Base-by-base conservation (phyloP, 768 basidiomycete species). In the Lentinula detonsa region DNA sequence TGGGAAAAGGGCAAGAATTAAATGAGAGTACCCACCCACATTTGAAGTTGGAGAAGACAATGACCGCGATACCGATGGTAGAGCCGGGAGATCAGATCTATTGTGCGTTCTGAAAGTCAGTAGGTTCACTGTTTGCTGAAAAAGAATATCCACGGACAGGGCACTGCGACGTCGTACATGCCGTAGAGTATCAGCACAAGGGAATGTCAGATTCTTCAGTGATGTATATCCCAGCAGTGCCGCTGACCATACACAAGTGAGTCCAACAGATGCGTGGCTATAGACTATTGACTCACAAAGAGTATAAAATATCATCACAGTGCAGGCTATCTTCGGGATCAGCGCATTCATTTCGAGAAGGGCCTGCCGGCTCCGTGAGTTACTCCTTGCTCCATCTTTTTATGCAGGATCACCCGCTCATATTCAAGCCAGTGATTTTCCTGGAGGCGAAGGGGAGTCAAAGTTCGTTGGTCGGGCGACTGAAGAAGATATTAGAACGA, bases 31-130 rank as follows among this genome's bases (percentile, higher is more conserved):
- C 83, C 0, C 87, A 89, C 64, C 88, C 88, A 0, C 86, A 90
- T 70, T 67, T 89, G n/a, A 68, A 73, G 59, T 73, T 90, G 18
- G 74, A 70, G 5, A 66, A 75, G 64, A 84, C 81, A 1, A 87
- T 88, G 85, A 72, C 81, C 8, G 78, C 81, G 8, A 73, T 87
- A 45, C 85, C 87, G 0, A 71, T 60, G 16, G 84, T 89, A 1
- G 72, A 82, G 46, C 85, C 86, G 3, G 86, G 86, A 0, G 84
- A 88, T 69, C 83, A 86, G 65, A 85, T 85, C 15, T 82, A 83
- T 59, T 85, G 82, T 83, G 59, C 55, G 72, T 69, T 46, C 45
- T 3, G 33, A 21, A 13, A 15, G 18, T 5, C 33, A n/a, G 8
- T 56, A 45, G 50, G 54, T 60, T 15, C 23, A 31, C 53, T 11